Evolutionary conservation across 805 yeast species (phyloP).

Genomic region (Candida patagonica): DNA sequence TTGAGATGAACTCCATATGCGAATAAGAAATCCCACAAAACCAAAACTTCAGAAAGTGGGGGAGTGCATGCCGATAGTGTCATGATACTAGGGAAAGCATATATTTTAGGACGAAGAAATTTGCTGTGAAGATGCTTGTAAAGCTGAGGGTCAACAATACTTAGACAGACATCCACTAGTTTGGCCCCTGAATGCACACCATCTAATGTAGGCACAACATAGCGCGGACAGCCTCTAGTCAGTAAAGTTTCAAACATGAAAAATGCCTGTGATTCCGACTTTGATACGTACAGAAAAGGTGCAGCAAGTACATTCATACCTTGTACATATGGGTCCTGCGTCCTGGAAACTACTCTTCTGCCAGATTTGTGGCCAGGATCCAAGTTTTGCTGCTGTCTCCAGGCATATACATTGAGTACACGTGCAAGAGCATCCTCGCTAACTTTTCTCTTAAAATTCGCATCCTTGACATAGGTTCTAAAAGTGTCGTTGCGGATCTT

Average conservation of each 20-base stretch:
- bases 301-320: conserved; percentile 86
- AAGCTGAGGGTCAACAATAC: conserved; percentile 64
- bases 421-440: conserved; percentile 61
- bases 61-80: conserved; percentile 87
- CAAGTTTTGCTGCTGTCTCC: conserved; percentile 12
- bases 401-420: conserved; percentile 63
- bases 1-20: conserved; percentile 90
- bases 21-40: conserved; percentile 82
- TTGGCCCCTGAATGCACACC: conserved; percentile 66
- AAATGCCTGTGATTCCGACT: conserved; percentile 81
- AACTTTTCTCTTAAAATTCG: conserved; percentile 52
- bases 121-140: conserved; percentile 50
- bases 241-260: conserved; percentile 57
- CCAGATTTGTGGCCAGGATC: neutral
- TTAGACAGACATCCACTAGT: conserved; percentile 64
- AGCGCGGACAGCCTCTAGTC: conserved; percentile 60
- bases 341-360: conserved; percentile 2
- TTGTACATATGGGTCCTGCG: conserved; percentile 57
- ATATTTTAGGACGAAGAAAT: conserved; percentile 71
- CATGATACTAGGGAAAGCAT: conserved; percentile 62
- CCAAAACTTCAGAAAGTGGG: conserved; percentile 62
- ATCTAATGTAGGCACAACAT: conserved; percentile 62
- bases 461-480: conserved; percentile 72
- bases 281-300: conserved; percentile 66
- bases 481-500: conserved; percentile 83